Evolutionary conservation across 2,329 filamentous ascomycete genomes (phyloP).

Genomic region (Moelleriella libera): DNA sequence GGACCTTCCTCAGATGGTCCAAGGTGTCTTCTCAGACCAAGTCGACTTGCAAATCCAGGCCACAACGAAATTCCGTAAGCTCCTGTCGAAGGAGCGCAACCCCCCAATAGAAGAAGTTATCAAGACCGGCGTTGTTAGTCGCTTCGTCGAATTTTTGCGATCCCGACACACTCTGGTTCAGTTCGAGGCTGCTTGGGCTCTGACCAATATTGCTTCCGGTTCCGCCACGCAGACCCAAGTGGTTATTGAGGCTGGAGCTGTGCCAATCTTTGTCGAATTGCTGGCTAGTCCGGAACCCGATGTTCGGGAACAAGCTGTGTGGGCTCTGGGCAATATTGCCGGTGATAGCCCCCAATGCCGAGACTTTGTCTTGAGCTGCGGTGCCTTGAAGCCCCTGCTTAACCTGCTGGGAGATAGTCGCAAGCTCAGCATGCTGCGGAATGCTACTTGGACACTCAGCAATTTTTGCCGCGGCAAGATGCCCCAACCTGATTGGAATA

Average conservation of each 20-base stretch:
- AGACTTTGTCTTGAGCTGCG: conserved; percentile 86
- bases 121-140: conserved; percentile 92
- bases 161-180: conserved; percentile 97
- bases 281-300: conserved; percentile 92
- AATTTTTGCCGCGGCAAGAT: conserved; percentile 99
- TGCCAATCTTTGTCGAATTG: conserved; percentile 96
- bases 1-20: conserved; percentile 95
- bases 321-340: conserved; percentile 97
- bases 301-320: conserved; percentile 95
- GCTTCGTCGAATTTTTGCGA: conserved; percentile 95
- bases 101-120: conserved; percentile 98
- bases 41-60: conserved; percentile 96
- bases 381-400: conserved; percentile 81
- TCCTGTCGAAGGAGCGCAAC: conserved; percentile 96
- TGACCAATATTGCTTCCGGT: conserved; percentile 98
- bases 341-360: conserved; percentile 96
- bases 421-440: conserved; percentile 97
- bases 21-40: conserved; percentile 95
- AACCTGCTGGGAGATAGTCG: conserved; percentile 88
- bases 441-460: conserved; percentile 97
- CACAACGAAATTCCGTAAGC: conserved; percentile 96
- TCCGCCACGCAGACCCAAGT: conserved; percentile 97
- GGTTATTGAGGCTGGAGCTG: conserved; percentile 93
- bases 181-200: conserved; percentile 96
- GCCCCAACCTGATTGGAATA: conserved; percentile 94